phyloP scores from a whole-genome alignment of 306 rosid species.

The Quercus bicolor region DNA sequence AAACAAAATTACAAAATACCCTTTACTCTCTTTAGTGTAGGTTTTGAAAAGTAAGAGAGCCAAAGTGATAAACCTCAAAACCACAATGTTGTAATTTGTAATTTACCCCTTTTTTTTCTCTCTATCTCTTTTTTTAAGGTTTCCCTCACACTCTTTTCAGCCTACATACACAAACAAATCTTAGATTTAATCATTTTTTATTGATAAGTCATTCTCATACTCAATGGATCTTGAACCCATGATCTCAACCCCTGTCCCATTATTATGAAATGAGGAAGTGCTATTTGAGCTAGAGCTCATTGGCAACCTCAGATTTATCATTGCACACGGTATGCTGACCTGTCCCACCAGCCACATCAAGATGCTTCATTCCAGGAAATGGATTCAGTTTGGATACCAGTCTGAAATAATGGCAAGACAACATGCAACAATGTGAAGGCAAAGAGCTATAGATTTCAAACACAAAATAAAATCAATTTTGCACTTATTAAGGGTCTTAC shows the following conservation, averaged over 20 bases:
- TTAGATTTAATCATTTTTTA: neutral
- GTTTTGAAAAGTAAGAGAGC: too few species aligned
- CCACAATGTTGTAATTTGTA: too few species aligned
- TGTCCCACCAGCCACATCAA: conserved; percentile 98
- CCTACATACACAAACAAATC: neutral
- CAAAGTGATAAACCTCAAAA: too few species aligned
- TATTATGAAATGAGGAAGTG: too few species aligned
- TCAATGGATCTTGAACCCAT: too few species aligned
- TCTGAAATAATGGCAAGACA: conserved; percentile 45
- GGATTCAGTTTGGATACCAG: conserved; percentile 85
- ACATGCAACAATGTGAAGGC: conserved; percentile 11
- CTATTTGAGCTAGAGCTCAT: too few species aligned
- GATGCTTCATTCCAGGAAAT: conserved; percentile 97
- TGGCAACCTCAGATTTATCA: neutral
- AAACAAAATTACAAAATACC: too few species aligned
- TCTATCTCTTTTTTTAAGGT: neutral
- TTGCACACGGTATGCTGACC: conserved; percentile 36
- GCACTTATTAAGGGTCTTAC: too few species aligned
- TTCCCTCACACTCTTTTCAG: conserved; percentile 3
- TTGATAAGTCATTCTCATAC: too few species aligned
- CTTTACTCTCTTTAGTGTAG: too few species aligned
- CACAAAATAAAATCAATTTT: neutral
- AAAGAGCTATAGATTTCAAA: conserved; percentile 1
- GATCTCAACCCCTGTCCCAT: too few species aligned
- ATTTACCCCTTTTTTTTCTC: neutral